Evolutionary conservation across 78 protist species (phyloP), one percentile per base, ranked within the genome.

Genomic region (Speleostelium caveatum): DNA sequence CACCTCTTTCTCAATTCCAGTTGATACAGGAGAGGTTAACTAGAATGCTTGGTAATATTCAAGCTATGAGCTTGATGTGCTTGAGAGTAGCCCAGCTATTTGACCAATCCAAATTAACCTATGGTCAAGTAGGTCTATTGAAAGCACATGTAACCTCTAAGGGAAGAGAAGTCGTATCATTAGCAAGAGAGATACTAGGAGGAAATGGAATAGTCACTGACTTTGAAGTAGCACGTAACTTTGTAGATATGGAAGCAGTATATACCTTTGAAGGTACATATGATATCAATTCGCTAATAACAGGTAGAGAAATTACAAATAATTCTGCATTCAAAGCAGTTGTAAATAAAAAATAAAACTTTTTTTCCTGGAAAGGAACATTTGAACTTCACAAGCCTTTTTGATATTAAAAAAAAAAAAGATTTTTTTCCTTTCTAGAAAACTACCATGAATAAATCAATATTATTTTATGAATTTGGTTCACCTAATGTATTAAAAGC

Each of bases 221-320:
- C 42, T 63, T 39, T 32, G 68, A 17, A 5, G 75, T 83, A 4
- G 91, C 78, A 22, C 32, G 79, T 41, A 97, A 95, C 45, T 93
- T 89, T 21, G 60, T 94, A 41, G 97, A 98, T 63, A 95, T 97
- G 79, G 99, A 98, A 93, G 90, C 98, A 6, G 97, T 98, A 53
- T 96, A 96, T 92, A 98, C 99, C 2, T 98, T 96, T 83, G 99
- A 98, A 72, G 98, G 98, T n/a, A 86, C 87, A 5, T 63, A 71
- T 38, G 87, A 74, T 69, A 74, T 88, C 3, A 76, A 88, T 66
- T 51, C 94, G 26, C 58, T 88, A 26, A 67, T 88, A 1, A 61
- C 97, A 26, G 99, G 98, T 61, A 93, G 99, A 36, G 98, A 96
- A 65, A 96, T 98, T 59, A 98, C 99, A 7, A 98, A 97, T 21